phyloP scores from a whole-genome alignment of 176 grass and related monocot species.

The Chrysopogon serrulatus region DNA sequence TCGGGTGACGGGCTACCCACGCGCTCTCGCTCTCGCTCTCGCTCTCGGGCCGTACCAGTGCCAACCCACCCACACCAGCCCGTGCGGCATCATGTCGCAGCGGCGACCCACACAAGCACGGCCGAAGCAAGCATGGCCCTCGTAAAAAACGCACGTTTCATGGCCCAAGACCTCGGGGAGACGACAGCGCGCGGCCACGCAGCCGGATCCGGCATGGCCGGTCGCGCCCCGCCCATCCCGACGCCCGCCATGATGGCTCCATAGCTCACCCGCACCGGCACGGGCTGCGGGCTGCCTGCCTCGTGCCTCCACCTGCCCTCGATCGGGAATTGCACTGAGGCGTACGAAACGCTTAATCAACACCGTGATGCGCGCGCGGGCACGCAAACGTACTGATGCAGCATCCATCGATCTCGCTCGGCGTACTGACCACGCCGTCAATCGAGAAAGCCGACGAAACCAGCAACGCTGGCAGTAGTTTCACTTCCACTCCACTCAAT shows the following conservation, averaged over 20 bases:
- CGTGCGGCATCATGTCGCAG: background rate
- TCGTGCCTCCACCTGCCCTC: background rate
- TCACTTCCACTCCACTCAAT: background rate
- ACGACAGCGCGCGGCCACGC: background rate
- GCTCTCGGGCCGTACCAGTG: background rate
- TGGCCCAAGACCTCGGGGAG: background rate
- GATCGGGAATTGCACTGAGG: background rate
- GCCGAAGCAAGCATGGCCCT: background rate
- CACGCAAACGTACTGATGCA: background rate
- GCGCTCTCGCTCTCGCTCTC: background rate
- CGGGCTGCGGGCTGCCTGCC: too few species aligned
- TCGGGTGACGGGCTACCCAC: too few species aligned
- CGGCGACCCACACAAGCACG: background rate
- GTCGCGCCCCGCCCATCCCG: background rate
- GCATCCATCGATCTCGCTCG: background rate
- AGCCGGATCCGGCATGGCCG: slow-evolving; percentile 19
- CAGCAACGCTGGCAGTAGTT: background rate
- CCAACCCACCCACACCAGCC: background rate
- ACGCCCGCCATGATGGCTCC: background rate
- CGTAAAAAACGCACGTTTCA: background rate
- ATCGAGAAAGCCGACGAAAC: background rate
- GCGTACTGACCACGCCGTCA: background rate
- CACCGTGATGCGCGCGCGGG: background rate
- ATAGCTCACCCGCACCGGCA: background rate
- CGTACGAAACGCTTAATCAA: background rate